Evolutionary conservation across 2,329 filamentous ascomycete genomes (phyloP).

Genomic region (Fusarium sacchari): DNA sequence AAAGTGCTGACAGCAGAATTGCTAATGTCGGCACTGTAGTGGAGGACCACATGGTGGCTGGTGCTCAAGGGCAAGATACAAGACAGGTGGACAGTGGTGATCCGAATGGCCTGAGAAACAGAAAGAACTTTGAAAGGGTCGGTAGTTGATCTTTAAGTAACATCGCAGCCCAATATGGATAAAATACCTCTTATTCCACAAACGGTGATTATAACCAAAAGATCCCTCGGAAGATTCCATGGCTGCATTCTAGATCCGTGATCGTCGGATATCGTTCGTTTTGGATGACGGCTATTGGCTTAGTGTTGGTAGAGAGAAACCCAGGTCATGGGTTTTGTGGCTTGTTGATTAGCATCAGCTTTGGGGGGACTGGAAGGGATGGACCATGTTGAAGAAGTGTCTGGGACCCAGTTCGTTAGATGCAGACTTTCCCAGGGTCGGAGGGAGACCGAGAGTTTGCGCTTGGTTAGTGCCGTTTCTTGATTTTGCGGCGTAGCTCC

Average conservation of each 20-base stretch:
- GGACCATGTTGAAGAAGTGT: background rate
- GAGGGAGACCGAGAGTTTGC: background rate
- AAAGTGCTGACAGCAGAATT: background rate
- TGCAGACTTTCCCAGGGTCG: background rate
- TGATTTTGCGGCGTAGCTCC: background rate
- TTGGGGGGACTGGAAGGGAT: background rate
- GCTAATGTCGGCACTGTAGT: background rate
- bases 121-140: background rate
- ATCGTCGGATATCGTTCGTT: conserved; percentile 1
- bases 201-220: background rate
- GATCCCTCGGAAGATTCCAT: background rate
- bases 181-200: background rate
- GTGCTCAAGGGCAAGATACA: background rate
- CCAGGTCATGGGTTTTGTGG: background rate
- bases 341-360: background rate
- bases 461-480: background rate
- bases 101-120: rapidly evolving
- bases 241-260: background rate
- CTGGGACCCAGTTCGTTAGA: background rate
- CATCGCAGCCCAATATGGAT: background rate
- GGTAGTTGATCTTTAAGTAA: background rate
- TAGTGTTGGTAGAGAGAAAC: background rate
- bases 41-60: background rate
- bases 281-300: background rate
- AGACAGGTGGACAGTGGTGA: no score